phyloP scores from a whole-genome alignment of 768 basidiomycete species.

The Rhodotorula graminis region DNA sequence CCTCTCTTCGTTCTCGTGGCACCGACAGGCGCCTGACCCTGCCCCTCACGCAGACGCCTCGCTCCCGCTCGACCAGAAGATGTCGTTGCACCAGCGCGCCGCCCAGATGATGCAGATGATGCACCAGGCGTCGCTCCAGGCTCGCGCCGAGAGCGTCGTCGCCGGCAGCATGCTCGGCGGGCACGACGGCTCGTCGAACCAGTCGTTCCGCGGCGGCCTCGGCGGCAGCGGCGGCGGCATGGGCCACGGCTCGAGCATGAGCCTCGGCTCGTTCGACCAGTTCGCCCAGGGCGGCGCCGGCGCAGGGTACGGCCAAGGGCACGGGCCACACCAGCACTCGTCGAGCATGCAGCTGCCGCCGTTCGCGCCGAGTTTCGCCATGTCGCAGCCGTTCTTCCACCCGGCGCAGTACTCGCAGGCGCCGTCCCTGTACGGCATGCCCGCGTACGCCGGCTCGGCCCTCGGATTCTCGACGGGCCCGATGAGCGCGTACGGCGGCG shows the following conservation, averaged over 20 bases:
- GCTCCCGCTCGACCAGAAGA: conserved; percentile 38
- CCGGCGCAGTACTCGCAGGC: neutral
- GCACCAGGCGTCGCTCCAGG: conserved; percentile 28
- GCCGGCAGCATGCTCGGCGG: conserved; percentile 9
- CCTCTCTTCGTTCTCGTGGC: neutral
- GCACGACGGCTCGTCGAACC: neutral
- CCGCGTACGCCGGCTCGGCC: conserved; percentile 24
- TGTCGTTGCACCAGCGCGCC: conserved; percentile 36
- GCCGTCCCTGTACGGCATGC: conserved; percentile 19
- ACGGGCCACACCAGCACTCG: neutral
- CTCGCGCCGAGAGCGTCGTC: conserved; percentile 25
- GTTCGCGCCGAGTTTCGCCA: conserved; percentile 30
- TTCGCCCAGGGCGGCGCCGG: neutral
- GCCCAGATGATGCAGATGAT: conserved; percentile 40
- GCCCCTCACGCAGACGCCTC: conserved; percentile 30
- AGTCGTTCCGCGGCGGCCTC: conserved; percentile 19
- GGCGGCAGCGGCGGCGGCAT: no score
- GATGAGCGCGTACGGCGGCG: neutral
- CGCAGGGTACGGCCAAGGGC: no score
- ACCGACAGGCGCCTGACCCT: no score
- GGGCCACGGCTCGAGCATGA: conserved; percentile 5
- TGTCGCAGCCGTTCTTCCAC: conserved; percentile 36
- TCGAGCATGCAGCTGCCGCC: conserved; percentile 25
- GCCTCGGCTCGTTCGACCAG: conserved; percentile 19
- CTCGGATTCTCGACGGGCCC: conserved; percentile 13